Percentiles rank a stretch among this genome's conserved stretches.
Conservation (phyloP, 2,329 filamentous ascomycete genomes). For the Microdochium nivale region DNA sequence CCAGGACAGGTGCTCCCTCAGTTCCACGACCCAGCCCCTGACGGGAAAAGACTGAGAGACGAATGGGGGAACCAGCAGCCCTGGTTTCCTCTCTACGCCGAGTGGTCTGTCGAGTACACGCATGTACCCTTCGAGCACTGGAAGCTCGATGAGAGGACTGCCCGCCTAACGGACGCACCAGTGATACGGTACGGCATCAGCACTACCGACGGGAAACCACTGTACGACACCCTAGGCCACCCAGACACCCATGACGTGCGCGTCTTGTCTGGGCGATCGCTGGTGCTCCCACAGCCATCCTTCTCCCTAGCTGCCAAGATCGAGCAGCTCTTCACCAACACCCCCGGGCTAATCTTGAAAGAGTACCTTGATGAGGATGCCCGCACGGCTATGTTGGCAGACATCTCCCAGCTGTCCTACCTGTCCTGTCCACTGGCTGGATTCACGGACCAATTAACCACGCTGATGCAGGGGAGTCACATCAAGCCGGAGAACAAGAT, state of each 20-base stretch:
- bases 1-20: slow-evolving; percentile 3
- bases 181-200: slow-evolving; percentile 6
- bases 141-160: slow-evolving; percentile 16
- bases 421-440: slow-evolving; percentile 17
- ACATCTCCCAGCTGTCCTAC: slow-evolving; percentile 12
- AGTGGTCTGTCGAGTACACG: slow-evolving; percentile 34
- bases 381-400: too few species aligned
- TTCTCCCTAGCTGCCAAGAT: slow-evolving; percentile 23
- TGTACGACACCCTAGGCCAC: background rate
- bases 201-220: background rate
- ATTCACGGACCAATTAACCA: slow-evolving; percentile 21
- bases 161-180: slow-evolving; percentile 4
- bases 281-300: slow-evolving; percentile 30
- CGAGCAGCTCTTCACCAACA: slow-evolving; percentile 21
- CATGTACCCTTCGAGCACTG: slow-evolving; percentile 26
- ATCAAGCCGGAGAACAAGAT: slow-evolving; percentile 23
- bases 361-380: slow-evolving; percentile 3
- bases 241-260: slow-evolving; percentile 10
- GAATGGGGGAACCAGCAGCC: slow-evolving; percentile 24
- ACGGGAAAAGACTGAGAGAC: slow-evolving; percentile 17
- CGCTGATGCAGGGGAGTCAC: slow-evolving; percentile 24
- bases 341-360: slow-evolving; percentile 11
- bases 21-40: slow-evolving; percentile 4
- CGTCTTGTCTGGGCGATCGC: slow-evolving; percentile 22
- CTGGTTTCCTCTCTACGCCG: slow-evolving; percentile 30